Evolutionary conservation across 148 eudicot species (phyloP).

Genomic region (Chenopodium quinoa): DNA sequence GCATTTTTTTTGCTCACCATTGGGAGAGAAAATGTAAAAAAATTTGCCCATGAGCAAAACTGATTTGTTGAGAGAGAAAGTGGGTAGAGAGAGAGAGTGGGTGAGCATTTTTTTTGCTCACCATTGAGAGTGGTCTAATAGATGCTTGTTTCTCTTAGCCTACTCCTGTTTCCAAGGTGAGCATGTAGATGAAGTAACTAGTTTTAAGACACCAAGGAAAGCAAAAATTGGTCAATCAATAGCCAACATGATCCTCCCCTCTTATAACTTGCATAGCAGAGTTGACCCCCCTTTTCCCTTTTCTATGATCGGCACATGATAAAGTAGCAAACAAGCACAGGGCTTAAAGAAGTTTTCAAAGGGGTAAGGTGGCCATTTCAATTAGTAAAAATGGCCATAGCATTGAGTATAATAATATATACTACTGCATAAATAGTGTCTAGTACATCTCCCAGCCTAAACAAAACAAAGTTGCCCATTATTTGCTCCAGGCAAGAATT

Average conservation of each 20-base stretch:
- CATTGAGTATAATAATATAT: too few relatives aligned
- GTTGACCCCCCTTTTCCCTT: background rate
- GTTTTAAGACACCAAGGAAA: background rate
- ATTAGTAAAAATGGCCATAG: too few relatives aligned
- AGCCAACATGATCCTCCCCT: background rate
- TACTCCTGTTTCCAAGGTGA: background rate
- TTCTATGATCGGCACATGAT: background rate
- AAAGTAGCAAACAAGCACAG: background rate
- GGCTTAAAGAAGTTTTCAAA: background rate
- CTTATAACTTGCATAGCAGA: background rate
- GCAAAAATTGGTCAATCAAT: background rate
- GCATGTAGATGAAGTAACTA: background rate
- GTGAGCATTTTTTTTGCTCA: too few relatives aligned
- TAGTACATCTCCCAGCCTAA: background rate
- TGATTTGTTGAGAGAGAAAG: too few relatives aligned
- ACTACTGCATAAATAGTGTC: too few relatives aligned
- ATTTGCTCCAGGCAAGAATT: background rate
- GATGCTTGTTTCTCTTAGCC: background rate
- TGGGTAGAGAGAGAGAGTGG: too few relatives aligned
- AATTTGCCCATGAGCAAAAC: too few relatives aligned
- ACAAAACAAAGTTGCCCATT: background rate
- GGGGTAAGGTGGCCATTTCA: background rate
- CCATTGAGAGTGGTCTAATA: too few relatives aligned
- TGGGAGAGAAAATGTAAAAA: too few relatives aligned
- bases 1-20: too few relatives aligned